Base-by-base conservation (phyloP, 148 eudicot genomes). In the Nyssa sinensis region DNA sequence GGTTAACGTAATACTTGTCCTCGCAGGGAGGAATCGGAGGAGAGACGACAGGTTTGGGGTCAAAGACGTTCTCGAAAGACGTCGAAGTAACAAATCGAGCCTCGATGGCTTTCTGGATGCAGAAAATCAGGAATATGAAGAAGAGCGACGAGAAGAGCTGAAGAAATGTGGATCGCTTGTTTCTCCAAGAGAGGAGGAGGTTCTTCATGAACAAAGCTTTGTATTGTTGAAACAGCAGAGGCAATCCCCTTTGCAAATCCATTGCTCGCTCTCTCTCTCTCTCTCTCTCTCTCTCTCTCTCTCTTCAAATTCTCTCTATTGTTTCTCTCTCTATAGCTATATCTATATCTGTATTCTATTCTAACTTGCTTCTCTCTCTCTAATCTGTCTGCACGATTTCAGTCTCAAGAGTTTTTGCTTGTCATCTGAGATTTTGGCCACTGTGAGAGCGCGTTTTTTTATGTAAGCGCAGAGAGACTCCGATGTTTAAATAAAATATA, bases 61-160 rank as follows among this genome's bases (percentile, higher is more conserved):
- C 86, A 13, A 41, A 4, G 29, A 89, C 80, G 58, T 63, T 75
- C 3, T 88, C 58, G 75, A 49, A 91, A 7, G 83, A 37, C 1
- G 92, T 81, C 8, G 98, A 77, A 7, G 81, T 74, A 0, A 68
- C 41, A 78, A 51, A 78, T 0, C 86, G 84, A 14, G 88, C 64
- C 53, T 87, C 83, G 47, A 87, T 79, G 0, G 97, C 89, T 53
- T 79, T 71, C 64, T 91, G 95, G 24, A 91, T 88, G 70, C 83
- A 82, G 81, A 87, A 94, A 67, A 94, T 76, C 62, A 92, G 79
- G 80, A 88, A 87, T 13, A 94, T 90, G 90, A 91, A 94, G 70
- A 94, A 82, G 30, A 94, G 76, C 0, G 98, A 90, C 3, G 98
- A 84, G 80, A 91, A 91, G 19, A 94, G 79, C 21, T 88, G 93